Percentiles rank a stretch among this genome's conserved stretches.
phyloP scores from a whole-genome alignment of 306 rosid species.

The Cucurbita ficifolia region DNA sequence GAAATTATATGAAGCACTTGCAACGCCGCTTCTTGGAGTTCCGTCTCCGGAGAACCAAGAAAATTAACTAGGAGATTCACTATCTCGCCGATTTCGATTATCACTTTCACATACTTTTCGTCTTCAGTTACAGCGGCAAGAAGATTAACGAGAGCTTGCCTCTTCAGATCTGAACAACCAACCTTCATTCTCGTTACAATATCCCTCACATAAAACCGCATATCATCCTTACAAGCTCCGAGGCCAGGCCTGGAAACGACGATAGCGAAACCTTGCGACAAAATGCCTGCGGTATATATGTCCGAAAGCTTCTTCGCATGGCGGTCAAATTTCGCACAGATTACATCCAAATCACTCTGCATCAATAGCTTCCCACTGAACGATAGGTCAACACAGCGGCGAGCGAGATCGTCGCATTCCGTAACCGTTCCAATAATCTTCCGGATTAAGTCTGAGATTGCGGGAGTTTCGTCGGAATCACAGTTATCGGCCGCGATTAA shows the following conservation, averaged over 20 bases:
- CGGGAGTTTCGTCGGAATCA: constrained; percentile 33
- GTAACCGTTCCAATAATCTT: constrained; percentile 19
- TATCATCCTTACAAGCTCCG: constrained; percentile 70
- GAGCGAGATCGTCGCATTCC: constrained; percentile 54
- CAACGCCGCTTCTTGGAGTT: constrained; percentile 43
- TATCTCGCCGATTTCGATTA: constrained; percentile 37
- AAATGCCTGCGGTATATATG: constrained; percentile 30
- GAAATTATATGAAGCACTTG: constrained; percentile 40
- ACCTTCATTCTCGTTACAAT: constrained; percentile 62
- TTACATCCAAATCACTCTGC: constrained; percentile 80
- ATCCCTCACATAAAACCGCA: constrained; percentile 70
- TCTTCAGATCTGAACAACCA: constrained; percentile 57
- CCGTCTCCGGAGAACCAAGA: constrained; percentile 43
- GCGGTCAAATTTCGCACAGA: constrained; percentile 32
- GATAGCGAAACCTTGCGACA: constrained; percentile 40
- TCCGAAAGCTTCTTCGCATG: constrained; percentile 42
- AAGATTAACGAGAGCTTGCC: constrained; percentile 39
- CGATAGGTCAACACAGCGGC: constrained; percentile 61
- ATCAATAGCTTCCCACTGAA: constrained; percentile 84
- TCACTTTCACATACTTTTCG: constrained; percentile 53
- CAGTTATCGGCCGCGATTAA: constrained; percentile 44
- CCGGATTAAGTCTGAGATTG: constrained; percentile 23
- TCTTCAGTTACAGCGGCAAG: constrained; percentile 38
- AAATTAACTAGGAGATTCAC: constrained; percentile 34
- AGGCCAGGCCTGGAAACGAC: constrained; percentile 53